These are phyloP conservation scores for Cyclotella kingstonii DNA, from an alignment of 108 stramenopile species.

Conservation along the genomic window DNA sequence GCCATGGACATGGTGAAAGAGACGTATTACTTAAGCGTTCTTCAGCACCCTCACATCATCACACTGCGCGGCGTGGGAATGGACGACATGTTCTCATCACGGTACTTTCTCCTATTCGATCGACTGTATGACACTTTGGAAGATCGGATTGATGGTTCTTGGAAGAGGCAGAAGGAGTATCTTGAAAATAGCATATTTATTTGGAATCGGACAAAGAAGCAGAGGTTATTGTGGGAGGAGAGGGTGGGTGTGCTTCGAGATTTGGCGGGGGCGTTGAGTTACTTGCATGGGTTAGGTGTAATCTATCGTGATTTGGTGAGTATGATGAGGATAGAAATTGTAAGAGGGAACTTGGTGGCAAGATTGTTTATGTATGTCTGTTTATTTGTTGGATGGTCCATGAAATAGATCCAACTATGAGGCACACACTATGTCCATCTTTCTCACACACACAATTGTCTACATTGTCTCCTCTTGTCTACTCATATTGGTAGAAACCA, in stretches of 20 bases:
- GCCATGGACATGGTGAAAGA: slow-evolving; percentile 43
- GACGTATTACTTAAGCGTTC: slow-evolving; percentile 35
- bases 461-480: background rate
- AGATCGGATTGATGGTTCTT: slow-evolving; percentile 23
- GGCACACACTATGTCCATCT: background rate
- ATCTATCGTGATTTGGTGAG: slow-evolving; percentile 35
- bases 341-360: no score
- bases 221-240: slow-evolving; percentile 26
- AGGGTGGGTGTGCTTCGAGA: slow-evolving; percentile 30
- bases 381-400: no score
- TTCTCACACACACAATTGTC: background rate
- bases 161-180: slow-evolving; percentile 17
- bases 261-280: slow-evolving; percentile 30
- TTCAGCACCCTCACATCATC: slow-evolving; percentile 25
- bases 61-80: slow-evolving; percentile 38
- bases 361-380: no score
- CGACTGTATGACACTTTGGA: slow-evolving; percentile 35
- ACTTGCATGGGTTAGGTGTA: slow-evolving; percentile 26
- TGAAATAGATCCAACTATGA: no score
- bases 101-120: slow-evolving; percentile 48
- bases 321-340: background rate
- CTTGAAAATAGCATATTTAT: slow-evolving; percentile 20
- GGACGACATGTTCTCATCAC: slow-evolving; percentile 45
- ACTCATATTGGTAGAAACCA: slow-evolving; percentile 8
- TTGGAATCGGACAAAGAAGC: slow-evolving; percentile 23